These are phyloP conservation scores for Talaromyces sp. DNA, from an alignment of 2,329 filamentous ascomycete genomes.

Conservation along the genomic window DNA sequence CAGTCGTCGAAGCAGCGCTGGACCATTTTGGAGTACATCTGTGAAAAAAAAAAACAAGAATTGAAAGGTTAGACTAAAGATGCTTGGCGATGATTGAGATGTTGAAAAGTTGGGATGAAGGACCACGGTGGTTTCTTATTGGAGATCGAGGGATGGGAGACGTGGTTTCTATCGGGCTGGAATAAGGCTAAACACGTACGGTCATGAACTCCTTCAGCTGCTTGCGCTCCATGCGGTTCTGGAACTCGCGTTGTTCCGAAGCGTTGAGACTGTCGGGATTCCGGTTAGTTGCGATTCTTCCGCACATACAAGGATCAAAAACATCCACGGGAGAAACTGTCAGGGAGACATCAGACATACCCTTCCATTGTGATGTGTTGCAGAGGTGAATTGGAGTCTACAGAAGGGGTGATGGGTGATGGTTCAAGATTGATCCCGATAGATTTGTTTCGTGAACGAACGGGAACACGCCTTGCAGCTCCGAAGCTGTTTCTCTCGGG, in stretches of 20 bases:
- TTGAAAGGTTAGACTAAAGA: background rate
- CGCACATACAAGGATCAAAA: background rate
- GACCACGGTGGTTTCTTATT: background rate
- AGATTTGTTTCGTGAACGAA: constrained; percentile 6
- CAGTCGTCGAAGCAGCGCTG: constrained; percentile 88
- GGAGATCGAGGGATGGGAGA: background rate
- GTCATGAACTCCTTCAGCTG: constrained; percentile 99
- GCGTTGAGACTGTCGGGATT: constrained; percentile 62
- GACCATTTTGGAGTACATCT: constrained; percentile 67
- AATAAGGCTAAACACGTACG: constrained; percentile 60
- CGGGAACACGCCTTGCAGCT: constrained; percentile 15
- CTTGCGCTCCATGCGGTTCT: constrained; percentile 92
- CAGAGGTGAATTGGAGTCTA: background rate
- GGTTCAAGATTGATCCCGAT: background rate
- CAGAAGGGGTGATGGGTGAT: constrained; percentile 2
- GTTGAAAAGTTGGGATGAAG: background rate
- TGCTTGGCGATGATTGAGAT: too few species aligned
- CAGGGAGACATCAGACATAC: constrained; percentile 23
- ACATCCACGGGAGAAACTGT: background rate
- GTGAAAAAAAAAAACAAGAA: constrained; percentile 18
- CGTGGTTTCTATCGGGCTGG: background rate
- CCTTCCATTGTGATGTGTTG: constrained; percentile 38
- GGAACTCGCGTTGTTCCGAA: constrained; percentile 88
- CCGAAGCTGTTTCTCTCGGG: constrained; percentile 25
- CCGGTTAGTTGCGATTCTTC: constrained; percentile 3